phyloP scores from a whole-genome alignment of 352 stramenopile genomes.

The Thalassiosira oceanica region DNA sequence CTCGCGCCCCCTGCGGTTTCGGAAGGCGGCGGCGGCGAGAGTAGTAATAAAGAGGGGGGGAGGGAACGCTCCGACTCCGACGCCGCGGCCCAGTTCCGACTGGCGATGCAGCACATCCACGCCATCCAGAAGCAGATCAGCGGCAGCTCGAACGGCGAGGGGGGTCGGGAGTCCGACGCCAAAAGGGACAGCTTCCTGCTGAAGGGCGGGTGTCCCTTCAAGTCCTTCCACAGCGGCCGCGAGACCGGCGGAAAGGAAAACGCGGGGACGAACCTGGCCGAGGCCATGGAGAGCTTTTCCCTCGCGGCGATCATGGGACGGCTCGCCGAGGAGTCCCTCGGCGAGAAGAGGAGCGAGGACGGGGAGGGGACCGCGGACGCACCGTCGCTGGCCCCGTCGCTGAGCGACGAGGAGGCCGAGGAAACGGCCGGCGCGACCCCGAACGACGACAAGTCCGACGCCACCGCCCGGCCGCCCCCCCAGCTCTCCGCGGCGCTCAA shows the following conservation, averaged over 20 bases:
- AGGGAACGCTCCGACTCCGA: slow-evolving; percentile 6
- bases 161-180: neutral
- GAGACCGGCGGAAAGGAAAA: slow-evolving; percentile 1
- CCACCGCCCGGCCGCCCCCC: too few relatives aligned
- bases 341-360: slow-evolving; percentile 1
- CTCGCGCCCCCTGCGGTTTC: slow-evolving; percentile 1
- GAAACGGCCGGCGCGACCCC: neutral
- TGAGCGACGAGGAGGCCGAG: neutral
- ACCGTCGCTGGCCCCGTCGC: neutral
- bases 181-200: slow-evolving; percentile 15
- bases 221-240: slow-evolving; percentile 19
- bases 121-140: slow-evolving; percentile 3
- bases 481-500: slow-evolving; percentile 77
- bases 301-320: slow-evolving; percentile 56
- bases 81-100: slow-evolving; percentile 20
- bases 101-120: slow-evolving; percentile 47
- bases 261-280: slow-evolving; percentile 26
- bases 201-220: slow-evolving; percentile 57
- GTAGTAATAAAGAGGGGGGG: neutral
- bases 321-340: slow-evolving; percentile 16
- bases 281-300: slow-evolving; percentile 62
- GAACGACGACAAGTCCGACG: slow-evolving; percentile 2
- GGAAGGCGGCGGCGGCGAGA: neutral
- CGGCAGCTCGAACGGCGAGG: neutral
- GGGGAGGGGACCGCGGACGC: neutral